Evolutionary conservation across 2,329 filamentous ascomycete genomes (phyloP).

Genomic region (Clonostachys byssicola): DNA sequence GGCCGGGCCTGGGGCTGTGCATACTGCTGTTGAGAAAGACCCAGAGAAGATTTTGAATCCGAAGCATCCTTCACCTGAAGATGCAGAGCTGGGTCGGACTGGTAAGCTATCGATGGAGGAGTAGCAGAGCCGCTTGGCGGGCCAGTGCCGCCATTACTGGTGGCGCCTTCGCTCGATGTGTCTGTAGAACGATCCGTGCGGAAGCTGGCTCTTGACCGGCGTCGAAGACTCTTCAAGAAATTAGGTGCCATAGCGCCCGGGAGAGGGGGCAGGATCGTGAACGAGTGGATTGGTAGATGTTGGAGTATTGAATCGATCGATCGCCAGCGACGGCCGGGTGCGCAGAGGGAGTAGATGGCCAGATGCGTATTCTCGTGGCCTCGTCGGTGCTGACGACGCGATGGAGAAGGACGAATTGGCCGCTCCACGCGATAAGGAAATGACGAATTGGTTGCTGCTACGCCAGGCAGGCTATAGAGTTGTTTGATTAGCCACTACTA

Average conservation of each 20-base stretch:
- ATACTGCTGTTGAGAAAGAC: background rate
- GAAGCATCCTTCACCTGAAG: constrained; percentile 49
- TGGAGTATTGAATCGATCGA: no score
- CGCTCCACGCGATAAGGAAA: no score
- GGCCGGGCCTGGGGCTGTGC: constrained; percentile 19
- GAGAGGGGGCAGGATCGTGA: no score
- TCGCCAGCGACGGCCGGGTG: no score
- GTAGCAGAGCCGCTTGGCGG: constrained; percentile 68
- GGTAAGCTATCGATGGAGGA: constrained; percentile 67
- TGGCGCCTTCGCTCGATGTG: constrained; percentile 52
- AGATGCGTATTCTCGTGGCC: no score
- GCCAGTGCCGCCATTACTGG: constrained; percentile 51
- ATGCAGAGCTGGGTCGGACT: constrained; percentile 61
- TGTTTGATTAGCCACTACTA: no score
- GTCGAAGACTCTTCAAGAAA: constrained; percentile 64
- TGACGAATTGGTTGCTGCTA: no score
- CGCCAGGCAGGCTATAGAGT: no score
- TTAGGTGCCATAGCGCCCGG: constrained; percentile 1
- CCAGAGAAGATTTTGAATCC: constrained; percentile 7
- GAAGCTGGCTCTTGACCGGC: constrained; percentile 73
- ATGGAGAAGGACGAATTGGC: no score
- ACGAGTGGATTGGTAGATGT: no score
- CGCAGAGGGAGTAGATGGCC: no score
- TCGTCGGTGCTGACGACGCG: no score
- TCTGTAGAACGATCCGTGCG: constrained; percentile 60